Evolutionary conservation across 2,329 filamentous ascomycete species (phyloP), one percentile per base, ranked within the genome.

Genomic region (Pseudogymnoascus sp.): DNA sequence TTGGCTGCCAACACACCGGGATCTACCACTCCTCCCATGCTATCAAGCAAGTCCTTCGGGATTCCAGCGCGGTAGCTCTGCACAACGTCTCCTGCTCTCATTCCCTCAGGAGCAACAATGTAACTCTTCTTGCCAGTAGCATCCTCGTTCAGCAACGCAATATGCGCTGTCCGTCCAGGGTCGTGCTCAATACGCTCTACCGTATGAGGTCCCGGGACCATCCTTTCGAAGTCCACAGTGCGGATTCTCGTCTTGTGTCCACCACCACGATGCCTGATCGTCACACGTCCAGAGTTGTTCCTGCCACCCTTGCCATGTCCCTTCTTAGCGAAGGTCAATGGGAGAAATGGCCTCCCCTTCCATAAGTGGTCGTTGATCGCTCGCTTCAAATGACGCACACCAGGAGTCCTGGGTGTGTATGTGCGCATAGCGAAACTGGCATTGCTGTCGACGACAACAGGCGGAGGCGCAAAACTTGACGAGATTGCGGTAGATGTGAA

Each of bases 171-270:
- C 60, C 94, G 88, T 67, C 91, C 91, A 0, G 94, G 94, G 70
- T 99, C 95, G 74, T 97, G 92, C 75, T 99, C 94, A 71, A 99
- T 94, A 65, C 94, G 86, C 73, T 97, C 92, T 61, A 99, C 93
- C 13, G 87, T 77, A 70, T 97, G 94, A 66, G 90, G 87, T 15
- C 94, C 94, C 0, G 92, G 85, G 27, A 83, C 83, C 74, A 82
- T 85, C 61, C 94, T 88, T 67, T 86, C 79, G 74, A 96, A 99
- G 76, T 99, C 95, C 35, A 99, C 87, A 1, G 86, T 94, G 64
- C 95, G 83, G 77, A 99, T 95, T 72, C 94, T 87, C 71, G 92
- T 83, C 81, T 97, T 96, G 64, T 88, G 88, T 67, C 94, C 95
- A 74, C 93, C 94, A 73, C 94, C 94, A 63, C 89, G 87, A 79